Conservation (phyloP, 2,329 filamentous ascomycete genomes). For the Aspergillus brunneoviolaceus region DNA sequence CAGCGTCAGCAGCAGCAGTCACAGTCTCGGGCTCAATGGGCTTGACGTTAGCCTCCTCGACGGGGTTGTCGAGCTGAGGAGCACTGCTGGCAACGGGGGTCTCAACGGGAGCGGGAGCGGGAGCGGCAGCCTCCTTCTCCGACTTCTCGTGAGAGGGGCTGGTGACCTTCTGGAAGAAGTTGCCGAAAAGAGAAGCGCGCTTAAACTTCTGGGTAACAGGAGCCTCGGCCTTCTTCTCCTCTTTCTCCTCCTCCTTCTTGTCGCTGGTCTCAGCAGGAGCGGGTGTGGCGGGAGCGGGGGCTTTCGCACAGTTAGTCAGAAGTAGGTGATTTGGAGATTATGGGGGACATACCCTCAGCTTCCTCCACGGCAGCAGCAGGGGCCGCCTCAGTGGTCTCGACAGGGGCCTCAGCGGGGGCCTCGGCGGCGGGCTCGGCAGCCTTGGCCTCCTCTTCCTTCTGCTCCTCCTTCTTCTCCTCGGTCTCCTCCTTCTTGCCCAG, state of each 20-base stretch:
- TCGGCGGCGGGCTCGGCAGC: constrained; percentile 12
- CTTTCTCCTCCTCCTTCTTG: constrained; percentile 24
- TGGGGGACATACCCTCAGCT: constrained; percentile 8
- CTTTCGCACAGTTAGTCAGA: neutral
- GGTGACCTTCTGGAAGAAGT: constrained; percentile 69
- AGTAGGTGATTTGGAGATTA: neutral
- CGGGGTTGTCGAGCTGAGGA: constrained; percentile 49
- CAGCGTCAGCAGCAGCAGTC: constrained; percentile 46
- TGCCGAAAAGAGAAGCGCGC: constrained; percentile 81
- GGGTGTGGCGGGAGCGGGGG: constrained; percentile 30
- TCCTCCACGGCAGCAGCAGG: constrained; percentile 48
- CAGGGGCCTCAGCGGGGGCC: constrained; percentile 20
- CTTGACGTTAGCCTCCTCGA: constrained; percentile 38
- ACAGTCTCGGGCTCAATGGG: constrained; percentile 43
- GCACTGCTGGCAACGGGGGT: constrained; percentile 49
- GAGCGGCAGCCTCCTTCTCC: constrained; percentile 50
- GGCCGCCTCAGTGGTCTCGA: constrained; percentile 30
- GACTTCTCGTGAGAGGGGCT: constrained; percentile 48
- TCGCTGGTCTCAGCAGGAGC: constrained; percentile 11
- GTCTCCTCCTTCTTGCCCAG: constrained; percentile 62
- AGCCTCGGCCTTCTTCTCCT: constrained; percentile 39
- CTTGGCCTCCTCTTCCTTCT: constrained; percentile 40
- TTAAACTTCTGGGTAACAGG: constrained; percentile 62
- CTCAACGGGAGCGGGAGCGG: constrained; percentile 43
- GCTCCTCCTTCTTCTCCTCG: constrained; percentile 45